Evolutionary conservation across 768 basidiomycete species (phyloP).

Genomic region (Gautieria morchelliformis): DNA sequence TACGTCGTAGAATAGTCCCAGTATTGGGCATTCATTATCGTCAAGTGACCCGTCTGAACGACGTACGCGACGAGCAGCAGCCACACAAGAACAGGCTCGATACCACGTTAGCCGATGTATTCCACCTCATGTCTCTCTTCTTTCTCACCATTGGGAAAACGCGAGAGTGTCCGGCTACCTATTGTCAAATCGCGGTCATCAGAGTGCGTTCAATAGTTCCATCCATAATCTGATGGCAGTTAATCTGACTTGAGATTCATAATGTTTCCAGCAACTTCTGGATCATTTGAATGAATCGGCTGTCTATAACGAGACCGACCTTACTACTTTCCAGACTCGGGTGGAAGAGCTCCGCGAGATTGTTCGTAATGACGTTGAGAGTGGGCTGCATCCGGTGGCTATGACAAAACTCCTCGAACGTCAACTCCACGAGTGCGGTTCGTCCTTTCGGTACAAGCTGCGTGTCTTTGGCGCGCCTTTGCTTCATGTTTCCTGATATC

Average conservation of each 20-base stretch:
- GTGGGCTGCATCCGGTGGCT: conserved; percentile 74
- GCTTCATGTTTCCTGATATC: background rate
- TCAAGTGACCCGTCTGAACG: conserved; percentile 82
- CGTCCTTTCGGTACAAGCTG: conserved; percentile 21
- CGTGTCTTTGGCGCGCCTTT: conserved; percentile 1
- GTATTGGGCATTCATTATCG: background rate
- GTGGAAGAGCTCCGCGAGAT: conserved; percentile 77
- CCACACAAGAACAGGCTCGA: conserved; percentile 85
- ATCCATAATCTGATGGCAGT: background rate
- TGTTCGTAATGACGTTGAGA: conserved; percentile 71
- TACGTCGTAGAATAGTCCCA: background rate
- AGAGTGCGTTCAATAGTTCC: conserved; percentile 49
- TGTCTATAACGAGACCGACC: conserved; percentile 86
- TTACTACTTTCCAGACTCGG: conserved; percentile 78
- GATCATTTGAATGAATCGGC: conserved; percentile 94
- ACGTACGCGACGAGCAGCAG: conserved; percentile 71
- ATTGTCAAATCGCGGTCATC: conserved; percentile 95
- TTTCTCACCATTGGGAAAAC: conserved; percentile 98
- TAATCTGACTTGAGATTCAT: no score
- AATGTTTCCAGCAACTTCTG: conserved; percentile 67
- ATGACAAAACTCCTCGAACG: conserved; percentile 84
- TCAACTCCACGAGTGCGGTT: conserved; percentile 88
- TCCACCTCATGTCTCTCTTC: conserved; percentile 89
- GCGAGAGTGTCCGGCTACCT: conserved; percentile 87
- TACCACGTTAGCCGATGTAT: conserved; percentile 92